These are phyloP conservation scores for Dryas octopetala DNA, from an alignment of 306 rosid species.

Conservation along the genomic window DNA sequence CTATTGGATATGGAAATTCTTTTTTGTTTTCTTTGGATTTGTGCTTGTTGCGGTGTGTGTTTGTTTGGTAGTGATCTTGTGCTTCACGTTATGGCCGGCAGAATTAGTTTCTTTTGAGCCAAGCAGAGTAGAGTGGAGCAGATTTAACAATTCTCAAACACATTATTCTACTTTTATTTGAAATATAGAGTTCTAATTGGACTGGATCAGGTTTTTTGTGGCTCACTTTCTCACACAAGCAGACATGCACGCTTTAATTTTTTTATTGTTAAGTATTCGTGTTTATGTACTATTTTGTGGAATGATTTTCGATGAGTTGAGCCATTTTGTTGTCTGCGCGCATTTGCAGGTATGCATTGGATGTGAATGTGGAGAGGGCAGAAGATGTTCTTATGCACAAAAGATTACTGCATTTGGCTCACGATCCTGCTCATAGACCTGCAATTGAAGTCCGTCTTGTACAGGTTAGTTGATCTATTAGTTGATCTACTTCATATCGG, in stretches of 20 bases:
- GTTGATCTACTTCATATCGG: background rate
- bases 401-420: constrained; percentile 79
- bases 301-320: constrained; percentile 13
- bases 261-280: constrained; percentile 1
- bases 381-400: constrained; percentile 95
- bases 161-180: constrained; percentile 3
- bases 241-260: background rate
- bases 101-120: background rate
- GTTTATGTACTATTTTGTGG: background rate
- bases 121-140: background rate
- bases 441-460: constrained; percentile 96
- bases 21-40: background rate
- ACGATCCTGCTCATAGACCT: constrained; percentile 82
- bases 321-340: constrained; percentile 29
- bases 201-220: background rate
- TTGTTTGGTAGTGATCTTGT: constrained; percentile 2
- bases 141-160: constrained; percentile 3
- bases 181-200: background rate
- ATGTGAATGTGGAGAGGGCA: constrained; percentile 96
- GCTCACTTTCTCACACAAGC: background rate
- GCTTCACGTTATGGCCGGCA: background rate
- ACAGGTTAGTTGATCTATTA: constrained; percentile 50
- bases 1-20: background rate
- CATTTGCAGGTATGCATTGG: constrained; percentile 77
- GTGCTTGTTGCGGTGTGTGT: background rate